Evolutionary conservation across 2,329 filamentous ascomycete species (phyloP).

Genomic region (Fusarium ramigenum): DNA sequence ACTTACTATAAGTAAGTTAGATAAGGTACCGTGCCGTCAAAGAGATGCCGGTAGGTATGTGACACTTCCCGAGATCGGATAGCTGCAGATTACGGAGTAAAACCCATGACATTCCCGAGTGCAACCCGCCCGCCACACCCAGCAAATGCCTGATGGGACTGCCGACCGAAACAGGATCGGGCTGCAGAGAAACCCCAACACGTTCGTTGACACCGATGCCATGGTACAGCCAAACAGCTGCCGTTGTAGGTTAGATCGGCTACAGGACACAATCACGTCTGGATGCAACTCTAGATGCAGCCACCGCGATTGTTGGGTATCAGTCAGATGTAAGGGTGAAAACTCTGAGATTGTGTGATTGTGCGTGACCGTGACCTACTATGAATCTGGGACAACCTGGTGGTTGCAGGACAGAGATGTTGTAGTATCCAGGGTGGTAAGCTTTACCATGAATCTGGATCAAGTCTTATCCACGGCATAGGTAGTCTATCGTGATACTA

Average conservation of each 20-base stretch:
- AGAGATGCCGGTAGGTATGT: neutral
- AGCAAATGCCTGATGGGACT: constrained; percentile 15
- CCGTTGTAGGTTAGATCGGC: constrained; percentile 7
- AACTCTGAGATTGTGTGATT: neutral
- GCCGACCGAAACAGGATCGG: constrained; percentile 20
- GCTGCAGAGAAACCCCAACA: constrained; percentile 23
- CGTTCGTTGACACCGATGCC: constrained; percentile 25
- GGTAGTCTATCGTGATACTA: neutral
- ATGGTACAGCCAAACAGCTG: constrained; percentile 21
- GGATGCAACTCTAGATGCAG: constrained; percentile 3
- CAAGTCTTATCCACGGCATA: neutral
- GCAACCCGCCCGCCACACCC: constrained; percentile 8
- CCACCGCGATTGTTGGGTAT: constrained; percentile 2
- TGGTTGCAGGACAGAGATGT: neutral
- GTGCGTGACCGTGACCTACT: constrained; percentile 1
- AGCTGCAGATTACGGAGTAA: neutral
- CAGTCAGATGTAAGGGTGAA: neutral
- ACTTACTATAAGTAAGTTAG: neutral
- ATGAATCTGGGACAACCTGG: neutral
- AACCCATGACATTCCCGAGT: constrained; percentile 29
- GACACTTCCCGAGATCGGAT: constrained; percentile 13
- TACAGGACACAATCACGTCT: neutral
- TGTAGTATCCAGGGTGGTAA: neutral
- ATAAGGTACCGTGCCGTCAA: neutral
- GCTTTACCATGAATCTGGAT: neutral